Base-by-base conservation (phyloP, 2,329 filamentous ascomycete genomes). In the Helicocarpus griseus region DNA sequence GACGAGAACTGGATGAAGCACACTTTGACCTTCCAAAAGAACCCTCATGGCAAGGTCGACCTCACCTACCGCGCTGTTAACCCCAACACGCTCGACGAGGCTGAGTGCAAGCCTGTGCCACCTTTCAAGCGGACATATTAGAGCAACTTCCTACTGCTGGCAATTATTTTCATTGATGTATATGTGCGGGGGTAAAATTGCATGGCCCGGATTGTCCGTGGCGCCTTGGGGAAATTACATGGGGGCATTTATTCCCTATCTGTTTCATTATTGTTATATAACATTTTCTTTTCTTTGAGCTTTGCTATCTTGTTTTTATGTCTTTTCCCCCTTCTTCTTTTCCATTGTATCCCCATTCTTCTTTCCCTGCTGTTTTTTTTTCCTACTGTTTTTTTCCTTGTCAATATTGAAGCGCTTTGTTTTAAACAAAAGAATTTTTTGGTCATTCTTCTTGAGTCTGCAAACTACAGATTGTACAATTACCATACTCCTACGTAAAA, bases 1-100 rank as follows among this genome's bases (percentile, higher is more conserved):
- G 93, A 98, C 68, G 79, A 84, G 72, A 86, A 94, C 72, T 97
- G 91, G 91, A 96, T 96, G 91, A 97, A 97, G 85, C 93, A 98
- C 81, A 95, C 89, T 43, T 81, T 98, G 56, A 89, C 85, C 60
- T 98, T 86, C 86, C 93, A 98, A 80, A 94, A 89, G 85, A 70
- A 84, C 67, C 87, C 90, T 31, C 91, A 97, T 65, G 86, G 86
- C 67, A 82, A 89, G 75, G 82, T 93, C 51, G 86, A 97, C 56
- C 77, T 97, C 57, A 77, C 81, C 57, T 97, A 97, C 81, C 82
- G 93, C 71, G 77, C 78, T 58, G 93, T 98, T 56, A 85, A 87
- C 56, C 79, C 78, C 60, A 83, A 80, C 56, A 97, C 93, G 24
- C 77, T 98, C 61, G 93, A 97, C 65, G 90, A 95, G 81, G 83